Evolutionary conservation across 176 grass and related monocot genomes (phyloP).

Genomic region (Aegilops bicornis): DNA sequence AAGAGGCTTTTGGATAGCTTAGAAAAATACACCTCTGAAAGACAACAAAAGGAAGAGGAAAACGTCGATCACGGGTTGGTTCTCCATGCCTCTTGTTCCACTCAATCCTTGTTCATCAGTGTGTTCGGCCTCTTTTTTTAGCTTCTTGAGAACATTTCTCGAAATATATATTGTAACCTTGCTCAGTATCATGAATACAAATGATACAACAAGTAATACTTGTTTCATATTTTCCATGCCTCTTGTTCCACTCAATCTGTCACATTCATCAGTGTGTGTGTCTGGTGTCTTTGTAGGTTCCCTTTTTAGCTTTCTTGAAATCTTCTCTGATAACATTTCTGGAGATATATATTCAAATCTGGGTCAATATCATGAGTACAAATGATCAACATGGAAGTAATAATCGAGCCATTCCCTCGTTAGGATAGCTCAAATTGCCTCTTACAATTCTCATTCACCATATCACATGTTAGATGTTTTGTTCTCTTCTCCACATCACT

Average conservation of each 20-base stretch:
- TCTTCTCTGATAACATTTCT: background rate
- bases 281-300: background rate
- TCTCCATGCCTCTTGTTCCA: conserved; percentile 10
- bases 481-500: background rate
- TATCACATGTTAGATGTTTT: background rate
- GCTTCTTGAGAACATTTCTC: background rate
- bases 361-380: background rate
- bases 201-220: conserved; percentile 18
- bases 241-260: background rate
- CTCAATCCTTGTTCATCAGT: background rate
- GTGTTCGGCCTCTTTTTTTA: background rate
- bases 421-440: background rate
- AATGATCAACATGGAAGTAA: background rate
- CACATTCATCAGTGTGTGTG: background rate
- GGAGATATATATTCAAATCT: background rate
- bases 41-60: conserved; percentile 71
- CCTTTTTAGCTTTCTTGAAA: background rate
- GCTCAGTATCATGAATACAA: background rate
- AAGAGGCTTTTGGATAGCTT: conserved; percentile 58
- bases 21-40: conserved; percentile 62
- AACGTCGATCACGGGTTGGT: conserved; percentile 59
- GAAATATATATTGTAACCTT: background rate
- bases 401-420: background rate
- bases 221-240: conserved; percentile 23
- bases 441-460: background rate